Conservation (phyloP, 2,329 filamentous ascomycete genomes). For the Pseudocercospora macadamiae region DNA sequence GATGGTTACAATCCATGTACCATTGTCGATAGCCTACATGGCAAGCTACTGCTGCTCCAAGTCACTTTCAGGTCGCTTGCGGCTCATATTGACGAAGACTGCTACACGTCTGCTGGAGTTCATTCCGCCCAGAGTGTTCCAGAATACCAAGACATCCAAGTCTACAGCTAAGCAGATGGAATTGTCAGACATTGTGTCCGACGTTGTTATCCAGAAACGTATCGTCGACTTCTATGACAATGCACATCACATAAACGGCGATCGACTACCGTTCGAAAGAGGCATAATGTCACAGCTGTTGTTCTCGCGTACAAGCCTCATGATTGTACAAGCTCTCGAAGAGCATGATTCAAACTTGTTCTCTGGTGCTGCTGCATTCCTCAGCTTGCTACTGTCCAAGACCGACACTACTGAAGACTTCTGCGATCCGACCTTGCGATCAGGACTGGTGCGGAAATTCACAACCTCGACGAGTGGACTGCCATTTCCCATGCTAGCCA, state of each 20-base stretch:
- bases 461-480: neutral
- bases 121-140: conserved; percentile 21
- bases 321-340: conserved; percentile 10
- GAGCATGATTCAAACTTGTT: neutral
- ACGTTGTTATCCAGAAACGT: conserved; percentile 3
- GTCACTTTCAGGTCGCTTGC: neutral
- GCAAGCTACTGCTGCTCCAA: conserved; percentile 20
- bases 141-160: neutral
- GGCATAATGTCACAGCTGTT: conserved; percentile 5
- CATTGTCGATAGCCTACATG: conserved; percentile 61
- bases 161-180: neutral
- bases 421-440: conserved; percentile 1
- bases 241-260: conserved; percentile 3
- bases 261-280: conserved; percentile 2
- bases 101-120: conserved; percentile 21
- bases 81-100: conserved; percentile 6
- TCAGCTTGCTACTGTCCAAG: neutral
- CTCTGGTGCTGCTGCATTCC: neutral
- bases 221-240: conserved; percentile 21
- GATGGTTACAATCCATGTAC: conserved; percentile 86
- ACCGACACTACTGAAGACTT: neutral
- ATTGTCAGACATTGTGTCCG: neutral
- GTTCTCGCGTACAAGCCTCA: neutral
- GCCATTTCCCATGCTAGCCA: conserved; percentile 28
- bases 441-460: conserved; percentile 4